phyloP scores from a whole-genome alignment of 352 stramenopile genomes.

The Plasmopara muralis region DNA sequence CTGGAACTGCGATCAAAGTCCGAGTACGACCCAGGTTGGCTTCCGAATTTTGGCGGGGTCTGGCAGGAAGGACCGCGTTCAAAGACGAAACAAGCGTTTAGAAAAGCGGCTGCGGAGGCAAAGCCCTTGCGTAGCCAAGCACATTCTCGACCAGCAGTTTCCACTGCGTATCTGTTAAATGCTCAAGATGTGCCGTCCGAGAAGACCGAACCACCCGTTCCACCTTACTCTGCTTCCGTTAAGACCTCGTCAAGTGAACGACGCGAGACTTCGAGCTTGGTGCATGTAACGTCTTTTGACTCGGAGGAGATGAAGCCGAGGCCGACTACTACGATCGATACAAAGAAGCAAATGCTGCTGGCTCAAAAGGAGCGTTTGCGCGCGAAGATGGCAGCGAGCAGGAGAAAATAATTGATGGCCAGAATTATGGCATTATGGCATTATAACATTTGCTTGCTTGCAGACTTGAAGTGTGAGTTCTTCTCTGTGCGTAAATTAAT shows the following conservation, averaged over 20 bases:
- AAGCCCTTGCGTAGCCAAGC: constrained; percentile 6
- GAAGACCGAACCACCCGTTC: neutral
- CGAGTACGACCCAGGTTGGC: constrained; percentile 37
- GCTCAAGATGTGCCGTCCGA: too few relatives aligned
- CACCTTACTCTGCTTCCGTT: neutral
- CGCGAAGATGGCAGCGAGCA: constrained; percentile 49
- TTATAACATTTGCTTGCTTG: constrained; percentile 39
- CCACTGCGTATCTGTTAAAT: too few relatives aligned
- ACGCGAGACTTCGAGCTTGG: neutral
- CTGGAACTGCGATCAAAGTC: constrained; percentile 20
- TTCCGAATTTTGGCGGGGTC: constrained; percentile 73
- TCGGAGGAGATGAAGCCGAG: constrained; percentile 1
- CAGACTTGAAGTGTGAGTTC: constrained; percentile 27
- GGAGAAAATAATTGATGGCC: neutral
- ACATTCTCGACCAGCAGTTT: neutral
- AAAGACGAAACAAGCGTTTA: constrained; percentile 54
- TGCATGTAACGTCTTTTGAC: neutral
- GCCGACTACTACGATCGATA: constrained; percentile 18
- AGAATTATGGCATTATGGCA: neutral
- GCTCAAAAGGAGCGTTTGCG: constrained; percentile 64
- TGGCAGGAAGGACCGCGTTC: constrained; percentile 64
- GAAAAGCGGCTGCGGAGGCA: constrained; percentile 17
- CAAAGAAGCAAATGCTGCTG: constrained; percentile 48
- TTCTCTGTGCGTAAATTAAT: constrained; percentile 57
- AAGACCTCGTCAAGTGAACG: neutral